Conservation (phyloP, 805 yeast species). For the Lipomyces lipofer region DNA sequence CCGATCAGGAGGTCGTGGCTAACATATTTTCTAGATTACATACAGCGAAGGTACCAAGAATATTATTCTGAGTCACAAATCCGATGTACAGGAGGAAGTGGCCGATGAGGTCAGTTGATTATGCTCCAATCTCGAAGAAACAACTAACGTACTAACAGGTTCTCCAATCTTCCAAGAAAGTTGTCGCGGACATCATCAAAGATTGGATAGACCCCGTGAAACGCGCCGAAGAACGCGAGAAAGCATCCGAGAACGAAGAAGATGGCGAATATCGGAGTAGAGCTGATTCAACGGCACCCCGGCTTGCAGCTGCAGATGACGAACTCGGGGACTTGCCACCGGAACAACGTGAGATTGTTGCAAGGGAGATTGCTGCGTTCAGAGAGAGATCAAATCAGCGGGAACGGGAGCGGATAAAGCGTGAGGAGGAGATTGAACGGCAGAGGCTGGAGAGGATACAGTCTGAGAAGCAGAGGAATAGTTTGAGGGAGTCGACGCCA, state of each 20-base stretch:
- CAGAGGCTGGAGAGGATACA: conserved; percentile 17
- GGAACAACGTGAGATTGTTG: conserved; percentile 27
- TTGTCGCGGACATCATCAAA: conserved; percentile 4
- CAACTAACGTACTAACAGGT: no score
- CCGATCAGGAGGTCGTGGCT: not conserved
- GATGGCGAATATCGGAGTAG: conserved; percentile 1
- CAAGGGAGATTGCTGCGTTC: conserved; percentile 28
- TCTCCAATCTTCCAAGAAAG: not conserved
- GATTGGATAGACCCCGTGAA: conserved; percentile 21
- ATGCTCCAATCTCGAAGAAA: no score
- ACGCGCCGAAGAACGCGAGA: conserved; percentile 8
- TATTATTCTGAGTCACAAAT: not conserved
- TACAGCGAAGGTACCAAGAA: conserved; percentile 14
- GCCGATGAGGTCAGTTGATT: not conserved
- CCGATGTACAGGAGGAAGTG: not conserved
- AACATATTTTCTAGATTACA: not conserved
- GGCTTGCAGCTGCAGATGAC: conserved; percentile 16
- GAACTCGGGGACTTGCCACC: conserved; percentile 31
- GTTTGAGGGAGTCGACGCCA: conserved; percentile 7
- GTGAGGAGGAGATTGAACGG: conserved; percentile 27
- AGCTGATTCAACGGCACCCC: no score
- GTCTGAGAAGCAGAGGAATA: conserved; percentile 12
- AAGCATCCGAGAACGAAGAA: not conserved
- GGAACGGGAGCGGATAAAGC: conserved; percentile 27
- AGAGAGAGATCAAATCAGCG: conserved; percentile 30